A percentile compares a stretch with the other conserved stretches of the same genome.
phyloP scores from a whole-genome alignment of 352 stramenopile genomes.

The Pythium graminicola region DNA sequence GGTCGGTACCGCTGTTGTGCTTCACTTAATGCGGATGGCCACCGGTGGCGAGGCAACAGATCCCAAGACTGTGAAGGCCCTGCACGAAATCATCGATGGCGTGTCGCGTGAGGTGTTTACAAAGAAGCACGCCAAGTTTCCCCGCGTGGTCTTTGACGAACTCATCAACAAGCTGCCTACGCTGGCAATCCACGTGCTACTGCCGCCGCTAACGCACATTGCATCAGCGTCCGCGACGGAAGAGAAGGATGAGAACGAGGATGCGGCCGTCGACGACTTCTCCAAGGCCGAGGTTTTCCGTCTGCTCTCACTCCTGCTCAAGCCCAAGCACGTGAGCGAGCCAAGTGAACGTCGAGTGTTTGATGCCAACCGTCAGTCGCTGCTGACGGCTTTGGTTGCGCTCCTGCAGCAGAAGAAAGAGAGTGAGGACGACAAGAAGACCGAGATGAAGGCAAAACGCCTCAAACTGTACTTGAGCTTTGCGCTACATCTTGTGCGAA shows the following conservation, averaged over 20 bases:
- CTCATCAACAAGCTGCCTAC: constrained; percentile 49
- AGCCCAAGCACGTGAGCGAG: constrained; percentile 42
- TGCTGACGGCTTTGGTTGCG: constrained; percentile 41
- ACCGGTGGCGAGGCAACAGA: not conserved
- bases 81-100: constrained; percentile 15
- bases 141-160: constrained; percentile 59
- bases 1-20: constrained; percentile 45
- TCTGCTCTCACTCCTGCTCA: constrained; percentile 54
- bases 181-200: constrained; percentile 43
- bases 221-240: constrained; percentile 25
- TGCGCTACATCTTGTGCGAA: constrained; percentile 61
- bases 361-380: constrained; percentile 20
- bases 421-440: constrained; percentile 18
- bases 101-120: constrained; percentile 57
- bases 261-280: constrained; percentile 59
- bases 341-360: constrained; percentile 35
- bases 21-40: constrained; percentile 57
- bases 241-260: constrained; percentile 26
- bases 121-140: constrained; percentile 81
- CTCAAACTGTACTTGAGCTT: constrained; percentile 66
- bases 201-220: constrained; percentile 44
- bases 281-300: constrained; percentile 74
- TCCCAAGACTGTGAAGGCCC: constrained; percentile 2
- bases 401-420: constrained; percentile 29
- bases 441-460: constrained; percentile 59